Percentiles rank a stretch among this genome's conserved stretches.
Evolutionary conservation across 176 grass and related monocot genomes (phyloP).

Genomic region (Oryza nivara): DNA sequence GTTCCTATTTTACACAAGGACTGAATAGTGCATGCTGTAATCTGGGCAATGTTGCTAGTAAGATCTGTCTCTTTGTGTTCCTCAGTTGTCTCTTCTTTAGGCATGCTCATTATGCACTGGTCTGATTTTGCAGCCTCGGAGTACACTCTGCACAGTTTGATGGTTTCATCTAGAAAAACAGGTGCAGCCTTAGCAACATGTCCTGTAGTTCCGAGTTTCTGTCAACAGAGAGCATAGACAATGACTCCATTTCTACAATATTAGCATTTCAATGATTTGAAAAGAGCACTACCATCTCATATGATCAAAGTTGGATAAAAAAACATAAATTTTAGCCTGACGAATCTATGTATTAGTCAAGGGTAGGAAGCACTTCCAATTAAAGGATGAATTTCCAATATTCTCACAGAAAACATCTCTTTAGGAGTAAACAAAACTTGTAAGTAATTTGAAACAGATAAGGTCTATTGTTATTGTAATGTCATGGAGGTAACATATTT

Average conservation of each 20-base stretch:
- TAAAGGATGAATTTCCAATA: not conserved
- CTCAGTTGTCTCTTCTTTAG: conserved; percentile 37
- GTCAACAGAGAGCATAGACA: conserved; percentile 45
- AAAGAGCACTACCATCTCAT: conserved; percentile 16
- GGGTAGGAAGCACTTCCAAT: not conserved
- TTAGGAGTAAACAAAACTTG: conserved; percentile 26
- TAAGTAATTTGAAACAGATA: conserved; percentile 4
- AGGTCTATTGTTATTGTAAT: not conserved
- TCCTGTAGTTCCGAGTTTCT: conserved; percentile 59
- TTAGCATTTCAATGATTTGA: conserved; percentile 27
- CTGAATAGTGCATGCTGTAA: conserved; percentile 63
- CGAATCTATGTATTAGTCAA: conserved; percentile 11
- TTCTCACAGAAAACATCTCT: not conserved
- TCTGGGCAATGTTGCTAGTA: conserved; percentile 39
- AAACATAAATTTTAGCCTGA: not conserved
- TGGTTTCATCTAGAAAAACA: conserved; percentile 73
- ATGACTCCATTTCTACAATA: conserved; percentile 25
- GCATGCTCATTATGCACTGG: conserved; percentile 29
- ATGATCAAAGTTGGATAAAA: conserved; percentile 10
- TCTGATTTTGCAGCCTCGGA: conserved; percentile 56
- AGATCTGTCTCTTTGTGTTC: conserved; percentile 42
- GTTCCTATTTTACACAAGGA: conserved; percentile 76
- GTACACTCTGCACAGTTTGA: conserved; percentile 73
- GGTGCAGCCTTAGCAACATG: conserved; percentile 66
- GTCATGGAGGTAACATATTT: conserved; percentile 1